phyloP scores from a whole-genome alignment of 179 eudicot genomes.

The Spergularia azorica region DNA sequence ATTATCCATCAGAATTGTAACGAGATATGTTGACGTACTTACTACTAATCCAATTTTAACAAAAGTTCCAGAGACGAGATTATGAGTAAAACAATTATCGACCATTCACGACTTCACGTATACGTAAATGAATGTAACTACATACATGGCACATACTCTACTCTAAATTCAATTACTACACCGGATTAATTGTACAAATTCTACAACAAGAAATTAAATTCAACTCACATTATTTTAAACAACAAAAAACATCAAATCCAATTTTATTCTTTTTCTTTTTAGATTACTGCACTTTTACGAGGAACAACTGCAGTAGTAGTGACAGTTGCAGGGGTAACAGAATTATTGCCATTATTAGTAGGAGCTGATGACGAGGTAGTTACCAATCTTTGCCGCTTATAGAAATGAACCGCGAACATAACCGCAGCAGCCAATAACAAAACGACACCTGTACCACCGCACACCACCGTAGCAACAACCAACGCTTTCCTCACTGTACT shows the following conservation, averaged over 20 bases:
- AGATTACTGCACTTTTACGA: neutral
- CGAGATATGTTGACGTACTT: too few relatives aligned
- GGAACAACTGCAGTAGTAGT: conserved; percentile 9
- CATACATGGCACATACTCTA: too few relatives aligned
- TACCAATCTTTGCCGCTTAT: neutral
- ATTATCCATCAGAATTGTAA: too few relatives aligned
- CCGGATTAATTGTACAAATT: too few relatives aligned
- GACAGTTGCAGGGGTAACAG: conserved; percentile 16
- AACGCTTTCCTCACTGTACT: conserved; percentile 22
- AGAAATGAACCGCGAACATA: conserved; percentile 24
- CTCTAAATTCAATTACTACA: too few relatives aligned
- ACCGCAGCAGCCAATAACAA: conserved; percentile 30
- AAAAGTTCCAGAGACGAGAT: too few relatives aligned
- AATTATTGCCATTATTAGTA: neutral
- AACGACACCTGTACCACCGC: conserved; percentile 39
- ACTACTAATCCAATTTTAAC: too few relatives aligned
- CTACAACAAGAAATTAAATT: neutral
- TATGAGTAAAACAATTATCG: too few relatives aligned
- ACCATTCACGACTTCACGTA: too few relatives aligned
- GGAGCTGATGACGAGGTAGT: neutral
- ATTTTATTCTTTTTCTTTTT: neutral
- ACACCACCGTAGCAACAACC: conserved; percentile 31
- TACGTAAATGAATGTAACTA: too few relatives aligned
- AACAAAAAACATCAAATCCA: too few relatives aligned
- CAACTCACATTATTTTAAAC: neutral